Conservation (phyloP, 306 rosid genomes). For the Vigna reflexopilosa region DNA sequence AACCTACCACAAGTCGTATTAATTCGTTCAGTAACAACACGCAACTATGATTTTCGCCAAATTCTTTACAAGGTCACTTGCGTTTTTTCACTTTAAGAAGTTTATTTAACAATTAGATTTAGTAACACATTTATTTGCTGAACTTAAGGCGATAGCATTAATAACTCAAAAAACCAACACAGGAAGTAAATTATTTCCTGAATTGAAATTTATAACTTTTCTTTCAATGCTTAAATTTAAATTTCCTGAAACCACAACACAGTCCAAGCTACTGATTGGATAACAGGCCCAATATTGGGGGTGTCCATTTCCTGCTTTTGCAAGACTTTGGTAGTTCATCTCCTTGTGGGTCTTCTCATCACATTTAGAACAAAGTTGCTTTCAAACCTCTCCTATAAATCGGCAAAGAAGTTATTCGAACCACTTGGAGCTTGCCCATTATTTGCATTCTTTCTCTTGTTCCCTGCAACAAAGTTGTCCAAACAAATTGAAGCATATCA, state of each 20-base stretch:
- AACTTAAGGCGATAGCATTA: not conserved
- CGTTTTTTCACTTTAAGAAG: not conserved
- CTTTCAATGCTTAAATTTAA: not conserved
- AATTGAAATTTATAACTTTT: not conserved
- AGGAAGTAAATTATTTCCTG: not conserved
- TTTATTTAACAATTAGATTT: too few species aligned
- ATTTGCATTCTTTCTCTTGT: constrained; percentile 54
- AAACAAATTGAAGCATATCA: constrained; percentile 24
- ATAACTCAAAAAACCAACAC: not conserved
- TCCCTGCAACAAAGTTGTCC: constrained; percentile 56
- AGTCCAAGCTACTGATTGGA: not conserved
- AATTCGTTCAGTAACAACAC: too few species aligned
- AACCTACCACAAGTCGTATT: too few species aligned
- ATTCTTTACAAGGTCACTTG: not conserved
- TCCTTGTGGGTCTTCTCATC: not conserved
- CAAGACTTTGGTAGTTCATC: not conserved
- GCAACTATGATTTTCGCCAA: not conserved
- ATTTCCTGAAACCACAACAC: not conserved
- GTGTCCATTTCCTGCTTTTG: not conserved
- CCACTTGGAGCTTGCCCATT: constrained; percentile 35
- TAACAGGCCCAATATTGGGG: not conserved
- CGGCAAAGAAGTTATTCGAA: constrained; percentile 62
- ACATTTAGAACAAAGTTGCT: constrained; percentile 12
- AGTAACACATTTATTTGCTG: not conserved
- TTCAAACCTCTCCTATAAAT: constrained; percentile 49